Evolutionary conservation across 352 stramenopile species (phyloP).

Genomic region (Aphanomyces euteiches): DNA sequence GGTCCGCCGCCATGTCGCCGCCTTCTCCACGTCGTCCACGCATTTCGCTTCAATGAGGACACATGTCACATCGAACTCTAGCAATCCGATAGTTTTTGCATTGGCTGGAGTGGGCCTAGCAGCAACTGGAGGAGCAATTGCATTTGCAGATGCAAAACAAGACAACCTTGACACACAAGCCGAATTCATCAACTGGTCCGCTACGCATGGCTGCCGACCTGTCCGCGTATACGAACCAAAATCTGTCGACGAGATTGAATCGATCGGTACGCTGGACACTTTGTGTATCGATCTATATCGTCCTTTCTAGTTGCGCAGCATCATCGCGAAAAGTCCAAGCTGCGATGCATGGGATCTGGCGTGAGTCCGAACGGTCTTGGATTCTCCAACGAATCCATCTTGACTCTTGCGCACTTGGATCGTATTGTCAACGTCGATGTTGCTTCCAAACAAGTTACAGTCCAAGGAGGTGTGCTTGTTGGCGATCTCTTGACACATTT

Average conservation of each 20-base stretch:
- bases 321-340: conserved; percentile 63
- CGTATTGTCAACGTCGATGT: conserved; percentile 88
- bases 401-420: conserved; percentile 92
- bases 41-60: no score
- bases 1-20: no score
- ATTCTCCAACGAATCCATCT: conserved; percentile 82
- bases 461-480: conserved; percentile 76
- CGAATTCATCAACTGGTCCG: conserved; percentile 59
- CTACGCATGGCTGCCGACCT: conserved; percentile 68
- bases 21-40: no score
- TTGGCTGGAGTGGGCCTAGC: neutral
- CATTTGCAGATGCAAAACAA: neutral
- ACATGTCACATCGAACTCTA: no score
- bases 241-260: conserved; percentile 61
- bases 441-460: conserved; percentile 88
- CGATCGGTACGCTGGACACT: conserved; percentile 3
- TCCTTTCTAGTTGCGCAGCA: conserved; percentile 48
- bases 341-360: conserved; percentile 93
- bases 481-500: conserved; percentile 73
- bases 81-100: neutral
- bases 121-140: neutral
- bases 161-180: neutral
- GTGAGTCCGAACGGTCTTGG: conserved; percentile 96
- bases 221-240: conserved; percentile 65
- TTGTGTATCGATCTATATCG: neutral